Evolutionary conservation across 139 green algal genomes (phyloP), one percentile per base, ranked within the genome.

Genomic region (Chlamydomonas eustigma): DNA sequence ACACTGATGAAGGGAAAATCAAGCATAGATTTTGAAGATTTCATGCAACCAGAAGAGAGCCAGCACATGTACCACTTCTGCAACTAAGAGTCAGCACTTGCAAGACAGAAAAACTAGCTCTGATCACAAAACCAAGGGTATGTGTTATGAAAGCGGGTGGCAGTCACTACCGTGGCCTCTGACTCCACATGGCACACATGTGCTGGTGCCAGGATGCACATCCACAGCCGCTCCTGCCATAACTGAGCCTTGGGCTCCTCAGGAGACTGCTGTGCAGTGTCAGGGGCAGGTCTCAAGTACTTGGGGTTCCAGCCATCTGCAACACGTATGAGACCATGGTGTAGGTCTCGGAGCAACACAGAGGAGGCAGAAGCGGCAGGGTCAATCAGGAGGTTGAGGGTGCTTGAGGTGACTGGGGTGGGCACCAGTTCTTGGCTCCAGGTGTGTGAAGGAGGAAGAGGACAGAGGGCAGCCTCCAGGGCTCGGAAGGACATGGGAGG

Each of bases 391-490:
- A 5, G 6, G 58, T 32, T 70, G 58, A 5, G 5, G 58, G 32
- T 18, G 12, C 12, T 22, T 37, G 18, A 18, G 58, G 8, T 70
- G 39, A 63, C 39, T 73, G 25, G 58, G 72, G 58, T 2, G 50
- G 74, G 5, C n/a, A n/a, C n/a, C n/a, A n/a, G n/a, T n/a, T n/a
- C n/a, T n/a, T n/a, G n/a, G n/a, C n/a, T n/a, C n/a, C n/a, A n/a
- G n/a, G n/a, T n/a, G n/a, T n/a, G 34, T 35, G 2, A 4, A 18
- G 2, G 33, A 6, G 65, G 65, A 6, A 51, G 65, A 38, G 65
- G 32, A 18, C 32, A 74, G 50, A 97, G 37, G 0, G 90, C 91
- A 1, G 92, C 90, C 58, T 97, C 91, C 30, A 97, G 76, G 2
- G 83, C 75, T 33, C 78, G 76, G 0, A 94, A 83, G 2, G 87